Evolutionary conservation across 257 asterid species (phyloP), one percentile per base, ranked within the genome.

Genomic region (Solanum chilense): DNA sequence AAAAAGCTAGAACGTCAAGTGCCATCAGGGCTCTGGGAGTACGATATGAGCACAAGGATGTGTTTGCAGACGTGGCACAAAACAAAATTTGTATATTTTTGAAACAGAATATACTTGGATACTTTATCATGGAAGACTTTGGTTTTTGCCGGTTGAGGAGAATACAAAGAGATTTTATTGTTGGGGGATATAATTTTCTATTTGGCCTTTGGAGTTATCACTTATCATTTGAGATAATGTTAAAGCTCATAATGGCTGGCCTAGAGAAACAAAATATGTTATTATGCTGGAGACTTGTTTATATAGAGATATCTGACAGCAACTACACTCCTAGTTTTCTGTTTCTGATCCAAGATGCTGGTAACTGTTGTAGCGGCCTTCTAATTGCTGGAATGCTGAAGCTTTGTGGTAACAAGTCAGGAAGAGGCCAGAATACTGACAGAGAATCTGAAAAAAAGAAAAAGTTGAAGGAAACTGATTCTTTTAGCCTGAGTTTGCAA

Each of bases 1-100:
- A 95, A 93, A 91, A 97, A 97, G 92, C 90, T 95, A 20, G 96
- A 94, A 86, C 90, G 99, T 58, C 98, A 94, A 92, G 93, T 94
- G 31, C 86, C 88, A 25, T 97, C 98, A 3, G 95, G 97, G 83
- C 94, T 95, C 25, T 94, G 99, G 99, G 97, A 93, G 41, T 95
- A 95, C 44, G 99, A 94, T 85, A 89, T 92, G 86, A 90, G 93
- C 91, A 90, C 86, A 82, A 90, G 99, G 80, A 97, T 94, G 99
- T 95, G 97, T 90, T 71, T 92, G 88, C 95, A 91, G 56, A 90
- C 88, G 83, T 94, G 98, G 98, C 93, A 92, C 45, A 88, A 42
- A 74, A 90, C 47, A 23, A 90, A 86, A 56, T 73, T 58, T 88
- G 86, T 85, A 9, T 94, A 97, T 86, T 95, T 94, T 70, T 95